Evolutionary conservation across 2,329 filamentous ascomycete species (phyloP), one percentile per base, ranked within the genome.

Genomic region (Pyrenochaeta sp.): DNA sequence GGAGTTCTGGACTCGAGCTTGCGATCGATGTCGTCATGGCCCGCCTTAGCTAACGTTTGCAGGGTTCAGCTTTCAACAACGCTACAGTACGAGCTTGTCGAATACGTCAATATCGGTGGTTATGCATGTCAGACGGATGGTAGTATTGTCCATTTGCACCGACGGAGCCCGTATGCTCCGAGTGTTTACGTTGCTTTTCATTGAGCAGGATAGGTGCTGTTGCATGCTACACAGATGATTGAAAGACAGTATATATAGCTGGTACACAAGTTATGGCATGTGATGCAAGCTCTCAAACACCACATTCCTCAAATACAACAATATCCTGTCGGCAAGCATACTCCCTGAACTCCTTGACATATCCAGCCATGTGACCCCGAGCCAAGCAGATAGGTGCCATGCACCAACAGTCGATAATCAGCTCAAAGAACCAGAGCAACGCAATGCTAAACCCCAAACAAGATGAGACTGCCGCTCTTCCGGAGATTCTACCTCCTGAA

Each of bases 1-100:
- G 50, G 54, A 56, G 57, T 59, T 61, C 55, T 63, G 58, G 67
- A 69, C 64, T 66, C 36, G 55, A 34, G 52, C 50, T 58, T 43
- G 59, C 55, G 65, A 74, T 74, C 68, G 66, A 66, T 71, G 64
- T 58, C 68, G 66, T 74, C 72, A 73, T 63, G 44, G 5, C 55
- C 54, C 54, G 59, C 56, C 50, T 58, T 49, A 25, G 15, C 15
- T 43, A 34, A 36, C 27, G 8, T 3, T 5, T 43, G 48, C 62
- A 42, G 45, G 58, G 62, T 50, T 37, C 28, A 5, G 43, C 4
- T 32, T 19, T 2, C 2, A 9, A 2, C 25, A 27, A 37, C 36
- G 28, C 36, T 40, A 7, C 22, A 43, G 10, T 43, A 10, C 15
- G 40, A 10, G 15, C 8, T 24, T 2, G 7, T 27, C 19, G 22